Conservation (phyloP, 768 basidiomycete species). For the Crucibulum laeve region DNA sequence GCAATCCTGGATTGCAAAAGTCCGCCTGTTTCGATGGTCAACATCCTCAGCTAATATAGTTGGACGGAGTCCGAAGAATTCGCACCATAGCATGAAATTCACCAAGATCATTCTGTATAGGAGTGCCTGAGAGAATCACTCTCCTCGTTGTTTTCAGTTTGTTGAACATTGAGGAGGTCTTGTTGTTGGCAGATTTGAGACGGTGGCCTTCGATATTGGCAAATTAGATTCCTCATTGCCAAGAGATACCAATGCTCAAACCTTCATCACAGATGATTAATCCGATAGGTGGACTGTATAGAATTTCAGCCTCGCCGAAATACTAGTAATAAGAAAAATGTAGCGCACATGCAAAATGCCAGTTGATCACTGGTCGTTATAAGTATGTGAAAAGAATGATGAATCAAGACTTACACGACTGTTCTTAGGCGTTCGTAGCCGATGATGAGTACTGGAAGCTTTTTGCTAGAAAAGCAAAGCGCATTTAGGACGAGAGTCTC, state of each 20-base stretch:
- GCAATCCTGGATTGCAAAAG: constrained; percentile 90
- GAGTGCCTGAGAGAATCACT: constrained; percentile 92
- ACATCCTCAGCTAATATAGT: not conserved
- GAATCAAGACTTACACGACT: constrained; percentile 56
- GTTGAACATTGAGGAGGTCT: constrained; percentile 86
- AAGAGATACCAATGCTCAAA: not conserved
- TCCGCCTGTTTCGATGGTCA: constrained; percentile 51
- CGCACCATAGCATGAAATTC: constrained; percentile 96
- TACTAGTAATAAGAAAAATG: not conserved
- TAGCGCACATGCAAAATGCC: constrained; percentile 57
- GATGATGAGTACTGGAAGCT: constrained; percentile 85
- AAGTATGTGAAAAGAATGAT: not conserved
- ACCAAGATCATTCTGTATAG: constrained; percentile 92
- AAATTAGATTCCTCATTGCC: not conserved
- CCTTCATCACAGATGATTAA: constrained; percentile 97
- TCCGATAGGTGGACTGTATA: constrained; percentile 78
- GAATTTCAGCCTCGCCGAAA: constrained; percentile 3
- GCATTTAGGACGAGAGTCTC: not conserved
- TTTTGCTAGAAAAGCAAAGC: constrained; percentile 39
- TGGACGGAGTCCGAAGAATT: constrained; percentile 2
- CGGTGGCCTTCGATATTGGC: constrained; percentile 61
- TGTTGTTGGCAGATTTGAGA: constrained; percentile 87
- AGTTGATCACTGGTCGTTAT: constrained; percentile 32
- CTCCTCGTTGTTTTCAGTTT: constrained; percentile 69
- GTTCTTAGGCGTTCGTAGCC: constrained; percentile 90